These are phyloP conservation scores for Oryza coarctata DNA, from an alignment of 176 grass and related monocot genomes.

Conservation along the genomic window DNA sequence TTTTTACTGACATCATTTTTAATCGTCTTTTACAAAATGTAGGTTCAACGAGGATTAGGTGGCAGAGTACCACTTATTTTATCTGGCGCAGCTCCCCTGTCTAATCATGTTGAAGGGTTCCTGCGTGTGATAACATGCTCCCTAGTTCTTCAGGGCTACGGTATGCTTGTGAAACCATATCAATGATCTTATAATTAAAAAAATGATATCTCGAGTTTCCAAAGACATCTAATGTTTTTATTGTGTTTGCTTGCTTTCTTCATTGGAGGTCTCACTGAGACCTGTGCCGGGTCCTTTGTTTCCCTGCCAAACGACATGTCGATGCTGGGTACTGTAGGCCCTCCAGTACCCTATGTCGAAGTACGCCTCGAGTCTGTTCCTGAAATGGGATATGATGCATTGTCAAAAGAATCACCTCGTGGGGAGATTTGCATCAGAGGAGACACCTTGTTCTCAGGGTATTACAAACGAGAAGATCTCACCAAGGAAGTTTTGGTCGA, in stretches of 20 bases:
- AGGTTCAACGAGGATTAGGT: slow-evolving; percentile 84
- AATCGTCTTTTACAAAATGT: slow-evolving; percentile 10
- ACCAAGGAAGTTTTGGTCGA: slow-evolving; percentile 80
- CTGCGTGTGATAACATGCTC: slow-evolving; percentile 87
- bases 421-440: slow-evolving; percentile 92
- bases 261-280: slow-evolving; percentile 81
- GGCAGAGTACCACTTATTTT: slow-evolving; percentile 77
- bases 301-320: slow-evolving; percentile 82
- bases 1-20: slow-evolving; percentile 18
- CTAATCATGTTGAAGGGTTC: slow-evolving; percentile 80
- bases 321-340: slow-evolving; percentile 92
- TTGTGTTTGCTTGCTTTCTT: not conserved
- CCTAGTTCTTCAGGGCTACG: slow-evolving; percentile 96
- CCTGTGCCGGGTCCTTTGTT: slow-evolving; percentile 76
- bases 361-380: slow-evolving; percentile 80
- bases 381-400: slow-evolving; percentile 87
- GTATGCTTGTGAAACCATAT: slow-evolving; percentile 39
- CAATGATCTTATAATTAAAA: slow-evolving; percentile 3
- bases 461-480: slow-evolving; percentile 90
- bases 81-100: slow-evolving; percentile 85
- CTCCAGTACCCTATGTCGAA: slow-evolving; percentile 85
- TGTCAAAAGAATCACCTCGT: slow-evolving; percentile 58
- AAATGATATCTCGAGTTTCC: not conserved
- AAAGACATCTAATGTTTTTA: slow-evolving; percentile 14
- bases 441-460: slow-evolving; percentile 87